These are phyloP conservation scores for Calonectria hawksworthii DNA, from an alignment of 2,329 filamentous ascomycete species.

Conservation along the genomic window DNA sequence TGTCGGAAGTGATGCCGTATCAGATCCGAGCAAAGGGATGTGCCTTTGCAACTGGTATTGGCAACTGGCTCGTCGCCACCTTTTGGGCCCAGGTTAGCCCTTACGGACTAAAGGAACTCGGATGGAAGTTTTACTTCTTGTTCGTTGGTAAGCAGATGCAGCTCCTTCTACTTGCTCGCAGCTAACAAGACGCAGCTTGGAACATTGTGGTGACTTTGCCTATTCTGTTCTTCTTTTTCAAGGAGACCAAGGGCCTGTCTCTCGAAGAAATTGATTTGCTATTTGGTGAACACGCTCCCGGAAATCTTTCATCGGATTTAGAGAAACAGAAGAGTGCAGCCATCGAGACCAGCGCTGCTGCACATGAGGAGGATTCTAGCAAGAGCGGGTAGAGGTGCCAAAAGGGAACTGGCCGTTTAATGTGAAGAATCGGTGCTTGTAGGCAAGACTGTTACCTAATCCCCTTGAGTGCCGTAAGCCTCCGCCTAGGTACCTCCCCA, in stretches of 20 bases:
- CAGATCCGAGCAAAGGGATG: constrained; percentile 63
- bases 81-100: constrained; percentile 72
- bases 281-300: constrained; percentile 58
- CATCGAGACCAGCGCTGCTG: constrained; percentile 27
- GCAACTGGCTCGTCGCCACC: constrained; percentile 49
- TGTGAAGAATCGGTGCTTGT: background rate
- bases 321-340: constrained; percentile 42
- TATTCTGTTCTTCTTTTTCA: constrained; percentile 63
- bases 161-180: constrained; percentile 51
- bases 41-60: constrained; percentile 44
- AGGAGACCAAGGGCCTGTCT: constrained; percentile 63
- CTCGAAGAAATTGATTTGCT: constrained; percentile 69
- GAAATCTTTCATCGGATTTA: constrained; percentile 42
- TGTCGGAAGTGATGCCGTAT: constrained; percentile 73
- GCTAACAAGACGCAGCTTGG: constrained; percentile 48
- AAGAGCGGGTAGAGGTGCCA: background rate
- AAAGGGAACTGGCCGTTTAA: background rate
- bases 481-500: too few relatives aligned
- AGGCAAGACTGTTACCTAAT: background rate
- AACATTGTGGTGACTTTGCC: constrained; percentile 54
- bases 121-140: constrained; percentile 55
- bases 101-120: constrained; percentile 57
- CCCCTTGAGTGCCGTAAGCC: too few relatives aligned
- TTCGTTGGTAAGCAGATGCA: constrained; percentile 46
- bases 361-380: constrained; percentile 27